Evolutionary conservation across 768 basidiomycete species (phyloP).

Genomic region (Sarcomyxa edulis): DNA sequence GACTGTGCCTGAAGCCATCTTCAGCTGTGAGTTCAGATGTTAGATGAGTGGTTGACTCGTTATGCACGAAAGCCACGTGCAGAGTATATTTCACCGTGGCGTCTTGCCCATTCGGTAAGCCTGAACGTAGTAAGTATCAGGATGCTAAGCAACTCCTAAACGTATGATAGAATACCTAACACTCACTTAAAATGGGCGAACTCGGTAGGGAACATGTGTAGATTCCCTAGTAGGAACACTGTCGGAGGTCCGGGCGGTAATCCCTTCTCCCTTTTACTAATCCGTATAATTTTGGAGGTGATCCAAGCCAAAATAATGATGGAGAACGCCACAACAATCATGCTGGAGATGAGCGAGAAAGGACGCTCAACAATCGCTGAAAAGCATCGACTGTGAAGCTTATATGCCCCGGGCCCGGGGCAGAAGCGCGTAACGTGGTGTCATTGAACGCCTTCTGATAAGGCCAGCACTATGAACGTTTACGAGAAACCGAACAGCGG

Average conservation of each 20-base stretch:
- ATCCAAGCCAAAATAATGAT: too few relatives aligned
- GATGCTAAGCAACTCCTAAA: too few relatives aligned
- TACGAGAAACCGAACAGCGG: too few relatives aligned
- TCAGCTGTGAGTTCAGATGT: slow-evolving; percentile 12
- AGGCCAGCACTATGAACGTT: too few relatives aligned
- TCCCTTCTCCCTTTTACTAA: slow-evolving; percentile 9
- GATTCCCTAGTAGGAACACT: slow-evolving; percentile 17
- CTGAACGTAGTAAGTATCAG: not conserved
- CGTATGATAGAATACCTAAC: slow-evolving; percentile 8
- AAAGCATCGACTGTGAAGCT: too few relatives aligned
- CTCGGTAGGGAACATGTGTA: slow-evolving; percentile 14
- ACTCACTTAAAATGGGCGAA: slow-evolving; percentile 1
- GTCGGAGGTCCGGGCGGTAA: slow-evolving; percentile 21
- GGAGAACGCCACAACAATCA: too few relatives aligned
- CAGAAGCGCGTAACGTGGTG: too few relatives aligned
- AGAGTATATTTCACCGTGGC: slow-evolving; percentile 12
- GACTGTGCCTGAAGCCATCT: slow-evolving; percentile 14
- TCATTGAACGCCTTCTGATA: too few relatives aligned
- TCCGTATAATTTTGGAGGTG: too few relatives aligned
- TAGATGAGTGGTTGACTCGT: not conserved
- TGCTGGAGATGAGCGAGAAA: too few relatives aligned
- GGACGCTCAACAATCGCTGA: too few relatives aligned
- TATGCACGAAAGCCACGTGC: slow-evolving; percentile 4
- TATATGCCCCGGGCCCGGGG: too few relatives aligned
- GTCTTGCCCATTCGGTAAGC: slow-evolving; percentile 10